Evolutionary conservation across 352 stramenopile genomes (phyloP).

Genomic region (Phytopythium montanum): DNA sequence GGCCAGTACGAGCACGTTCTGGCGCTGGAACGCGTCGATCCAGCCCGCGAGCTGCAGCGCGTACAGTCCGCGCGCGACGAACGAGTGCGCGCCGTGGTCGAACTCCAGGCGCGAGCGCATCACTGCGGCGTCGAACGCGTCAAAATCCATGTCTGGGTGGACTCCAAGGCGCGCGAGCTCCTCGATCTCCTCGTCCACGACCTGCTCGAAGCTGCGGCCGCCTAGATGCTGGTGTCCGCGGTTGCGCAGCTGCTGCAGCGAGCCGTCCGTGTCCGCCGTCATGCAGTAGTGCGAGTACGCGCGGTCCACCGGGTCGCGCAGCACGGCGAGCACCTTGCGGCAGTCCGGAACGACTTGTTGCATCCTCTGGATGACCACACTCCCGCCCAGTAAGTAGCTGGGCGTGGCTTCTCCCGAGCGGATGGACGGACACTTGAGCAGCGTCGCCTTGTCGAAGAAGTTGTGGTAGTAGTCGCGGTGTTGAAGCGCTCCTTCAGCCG

Average conservation of each 20-base stretch:
- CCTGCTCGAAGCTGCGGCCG: constrained; percentile 60
- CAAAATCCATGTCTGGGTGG: constrained; percentile 68
- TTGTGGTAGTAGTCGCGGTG: constrained; percentile 79
- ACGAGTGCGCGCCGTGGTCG: constrained; percentile 79
- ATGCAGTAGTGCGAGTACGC: constrained; percentile 91
- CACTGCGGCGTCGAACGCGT: constrained; percentile 64
- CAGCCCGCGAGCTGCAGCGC: constrained; percentile 92
- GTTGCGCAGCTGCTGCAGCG: constrained; percentile 71
- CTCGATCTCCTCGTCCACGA: constrained; percentile 69
- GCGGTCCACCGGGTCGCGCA: constrained; percentile 81
- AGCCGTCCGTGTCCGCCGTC: constrained; percentile 75
- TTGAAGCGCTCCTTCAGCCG: constrained; percentile 45
- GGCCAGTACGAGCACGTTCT: constrained; percentile 92
- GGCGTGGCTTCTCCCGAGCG: constrained; percentile 92
- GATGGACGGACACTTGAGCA: constrained; percentile 87
- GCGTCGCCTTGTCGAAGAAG: constrained; percentile 78
- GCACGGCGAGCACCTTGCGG: constrained; percentile 79
- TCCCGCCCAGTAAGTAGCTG: constrained; percentile 88
- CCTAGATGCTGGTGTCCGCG: constrained; percentile 68
- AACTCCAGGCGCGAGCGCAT: constrained; percentile 38
- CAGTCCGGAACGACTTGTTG: constrained; percentile 73
- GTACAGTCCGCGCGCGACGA: constrained; percentile 91
- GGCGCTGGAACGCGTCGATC: constrained; percentile 84
- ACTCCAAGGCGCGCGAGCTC: constrained; percentile 58
- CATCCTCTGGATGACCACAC: constrained; percentile 68